Evolutionary conservation across 2,329 filamentous ascomycete genomes (phyloP), one percentile per base, ranked within the genome.

Genomic region (Bretziella fagacearum): DNA sequence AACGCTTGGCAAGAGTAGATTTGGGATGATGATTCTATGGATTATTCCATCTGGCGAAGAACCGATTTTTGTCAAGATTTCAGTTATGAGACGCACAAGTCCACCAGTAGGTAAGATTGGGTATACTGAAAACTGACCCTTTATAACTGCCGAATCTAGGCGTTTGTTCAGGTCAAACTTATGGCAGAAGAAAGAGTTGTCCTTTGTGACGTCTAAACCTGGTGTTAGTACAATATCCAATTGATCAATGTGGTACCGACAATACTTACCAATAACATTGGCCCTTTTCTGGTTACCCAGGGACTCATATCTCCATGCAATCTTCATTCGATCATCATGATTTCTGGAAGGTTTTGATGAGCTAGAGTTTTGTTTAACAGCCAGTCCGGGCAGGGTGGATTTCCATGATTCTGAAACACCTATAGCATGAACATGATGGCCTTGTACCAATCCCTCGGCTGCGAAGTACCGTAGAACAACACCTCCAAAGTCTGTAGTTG

Each of bases 271-370:
- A 44, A 11, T 44, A n/a, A 18, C 20, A 13, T 39, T 5, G 4
- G 23, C 17, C 18, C 35, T 37, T 55, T 78, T 79, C 53, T 81
- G 55, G 47, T 62, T 80, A 13, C 82, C 81, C 46, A 96, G 63
- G 27, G 77, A 74, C 62, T 96, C 87, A 64, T 98, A 98, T 60
- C 91, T 74, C 91, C 91, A 98, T 3, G 91, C 91, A 66, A 98
- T 98, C 66, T 94, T 96, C 91, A 98, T 96, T 52, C 89, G 82
- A 11, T 70, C 69, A 20, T 49, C 45, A 3, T 33, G 32, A 2
- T 10, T 27, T 25, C 36, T 44, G 3, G 45, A 11, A 8, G 7
- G 7, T 15, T 37, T 44, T 20, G 23, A 32, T 6, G 35, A 32
- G 13, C 23, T 29, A 17, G 32, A 42, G 8, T 40, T 15, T 18